phyloP scores from a whole-genome alignment of 768 basidiomycete genomes.

The Agaricus subrufescens region DNA sequence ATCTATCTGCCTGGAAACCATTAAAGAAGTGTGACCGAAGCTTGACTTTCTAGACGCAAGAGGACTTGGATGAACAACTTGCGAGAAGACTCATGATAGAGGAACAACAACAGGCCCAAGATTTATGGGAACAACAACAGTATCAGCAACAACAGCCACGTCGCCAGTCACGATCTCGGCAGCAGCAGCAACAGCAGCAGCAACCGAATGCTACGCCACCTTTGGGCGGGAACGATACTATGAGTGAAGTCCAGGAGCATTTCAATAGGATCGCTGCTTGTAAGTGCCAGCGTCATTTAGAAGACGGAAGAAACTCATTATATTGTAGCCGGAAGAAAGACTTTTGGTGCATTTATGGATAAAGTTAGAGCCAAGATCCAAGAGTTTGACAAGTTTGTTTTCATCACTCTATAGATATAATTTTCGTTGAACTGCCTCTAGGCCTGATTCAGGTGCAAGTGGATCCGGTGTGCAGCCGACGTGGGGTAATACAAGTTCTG shows the following conservation, averaged over 20 bases:
- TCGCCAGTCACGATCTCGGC: constrained; percentile 7
- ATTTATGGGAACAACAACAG: constrained; percentile 13
- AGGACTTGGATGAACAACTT: constrained; percentile 75
- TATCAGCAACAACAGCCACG: constrained; percentile 26
- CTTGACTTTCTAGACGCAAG: constrained; percentile 40
- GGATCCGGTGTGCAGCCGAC: constrained; percentile 10
- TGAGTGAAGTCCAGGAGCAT: constrained; percentile 70
- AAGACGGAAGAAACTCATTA: too few relatives aligned
- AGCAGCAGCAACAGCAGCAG: constrained; percentile 18
- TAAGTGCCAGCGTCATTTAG: constrained; percentile 28
- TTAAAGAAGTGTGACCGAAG: not conserved
- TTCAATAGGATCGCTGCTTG: constrained; percentile 76
- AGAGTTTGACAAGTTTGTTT: constrained; percentile 60
- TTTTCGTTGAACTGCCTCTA: not conserved
- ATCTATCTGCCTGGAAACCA: not conserved
- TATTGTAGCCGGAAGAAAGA: constrained; percentile 67
- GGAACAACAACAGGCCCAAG: constrained; percentile 40
- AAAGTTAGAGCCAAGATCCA: constrained; percentile 84
- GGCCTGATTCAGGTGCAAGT: constrained; percentile 7
- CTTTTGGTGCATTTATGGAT: constrained; percentile 62
- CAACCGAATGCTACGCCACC: constrained; percentile 1
- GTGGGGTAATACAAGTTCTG: not conserved
- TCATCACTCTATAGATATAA: not conserved
- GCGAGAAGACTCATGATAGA: constrained; percentile 70
- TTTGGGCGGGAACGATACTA: constrained; percentile 40